A percentile compares a stretch with the other conserved stretches of the same genome.
phyloP scores from a whole-genome alignment of 148 eudicot genomes.

The Dysphania ambrosioides region DNA sequence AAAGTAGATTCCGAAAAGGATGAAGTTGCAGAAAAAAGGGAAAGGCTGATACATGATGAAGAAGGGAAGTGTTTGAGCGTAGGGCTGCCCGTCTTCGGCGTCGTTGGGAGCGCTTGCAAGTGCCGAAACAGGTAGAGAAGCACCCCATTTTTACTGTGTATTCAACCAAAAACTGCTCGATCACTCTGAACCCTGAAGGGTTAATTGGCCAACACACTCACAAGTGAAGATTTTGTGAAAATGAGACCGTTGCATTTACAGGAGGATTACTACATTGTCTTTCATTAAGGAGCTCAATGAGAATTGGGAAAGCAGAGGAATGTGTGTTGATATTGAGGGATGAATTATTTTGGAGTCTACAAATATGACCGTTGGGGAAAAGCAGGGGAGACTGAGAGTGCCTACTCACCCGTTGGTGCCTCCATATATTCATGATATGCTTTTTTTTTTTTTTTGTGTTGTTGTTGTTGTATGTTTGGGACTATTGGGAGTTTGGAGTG shows the following conservation, averaged over 20 bases:
- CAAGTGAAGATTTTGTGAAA: too few species aligned
- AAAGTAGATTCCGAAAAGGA: neutral
- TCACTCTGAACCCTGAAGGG: neutral
- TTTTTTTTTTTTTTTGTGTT: neutral
- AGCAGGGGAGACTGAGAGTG: neutral
- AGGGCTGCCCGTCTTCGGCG: slow-evolving; percentile 14
- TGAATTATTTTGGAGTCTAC: neutral
- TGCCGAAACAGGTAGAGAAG: slow-evolving; percentile 42
- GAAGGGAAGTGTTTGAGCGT: too few species aligned
- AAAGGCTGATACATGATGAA: slow-evolving; percentile 35
- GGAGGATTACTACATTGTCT: slow-evolving; percentile 6
- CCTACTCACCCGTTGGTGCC: slow-evolving; percentile 31
- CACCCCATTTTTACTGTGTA: slow-evolving; percentile 38
- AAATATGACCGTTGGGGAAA: slow-evolving; percentile 40
- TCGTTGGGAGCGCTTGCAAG: slow-evolving; percentile 23
- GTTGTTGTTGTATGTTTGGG: neutral
- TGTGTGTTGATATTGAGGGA: neutral
- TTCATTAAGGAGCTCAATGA: neutral
- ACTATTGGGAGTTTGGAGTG: neutral
- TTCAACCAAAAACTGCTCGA: neutral
- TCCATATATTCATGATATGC: neutral
- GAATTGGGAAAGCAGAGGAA: neutral
- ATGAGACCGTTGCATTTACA: too few species aligned
- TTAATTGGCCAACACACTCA: too few species aligned
- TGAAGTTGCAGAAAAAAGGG: too few species aligned